These are phyloP conservation scores for Ananas comosus DNA, from an alignment of 176 grass and related monocot species.

Conservation along the genomic window DNA sequence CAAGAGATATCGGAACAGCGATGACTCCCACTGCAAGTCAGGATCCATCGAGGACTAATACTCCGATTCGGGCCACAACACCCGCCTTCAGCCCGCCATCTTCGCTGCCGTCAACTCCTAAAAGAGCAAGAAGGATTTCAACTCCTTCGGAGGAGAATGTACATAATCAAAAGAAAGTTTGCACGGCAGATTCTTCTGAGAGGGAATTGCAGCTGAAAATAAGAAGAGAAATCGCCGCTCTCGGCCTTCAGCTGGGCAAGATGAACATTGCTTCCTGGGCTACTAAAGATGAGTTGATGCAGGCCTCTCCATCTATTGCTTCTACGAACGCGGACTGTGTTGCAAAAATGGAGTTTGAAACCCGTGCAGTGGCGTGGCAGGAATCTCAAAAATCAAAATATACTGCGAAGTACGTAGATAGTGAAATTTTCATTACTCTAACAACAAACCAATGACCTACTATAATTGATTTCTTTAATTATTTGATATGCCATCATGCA, in stretches of 20 bases:
- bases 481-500: neutral
- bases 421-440: neutral
- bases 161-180: slow-evolving; percentile 17
- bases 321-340: neutral
- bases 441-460: neutral
- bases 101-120: slow-evolving; percentile 59
- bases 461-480: neutral
- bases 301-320: slow-evolving; percentile 15
- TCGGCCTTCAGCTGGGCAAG: slow-evolving; percentile 87
- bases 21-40: slow-evolving; percentile 87
- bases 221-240: slow-evolving; percentile 72
- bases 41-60: slow-evolving; percentile 75
- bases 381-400: slow-evolving; percentile 59
- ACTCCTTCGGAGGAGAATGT: slow-evolving; percentile 20
- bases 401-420: slow-evolving; percentile 29
- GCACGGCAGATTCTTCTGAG: slow-evolving; percentile 38
- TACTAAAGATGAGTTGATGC: slow-evolving; percentile 42
- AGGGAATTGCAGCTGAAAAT: slow-evolving; percentile 66
- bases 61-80: slow-evolving; percentile 55
- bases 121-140: slow-evolving; percentile 17
- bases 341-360: slow-evolving; percentile 34
- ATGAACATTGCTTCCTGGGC: slow-evolving; percentile 96
- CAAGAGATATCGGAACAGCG: slow-evolving; percentile 84
- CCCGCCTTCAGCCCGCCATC: slow-evolving; percentile 67
- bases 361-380: slow-evolving; percentile 73